Base-by-base conservation (phyloP, 2,329 filamentous ascomycete species). In the Lecanoromycetidae sp. region DNA sequence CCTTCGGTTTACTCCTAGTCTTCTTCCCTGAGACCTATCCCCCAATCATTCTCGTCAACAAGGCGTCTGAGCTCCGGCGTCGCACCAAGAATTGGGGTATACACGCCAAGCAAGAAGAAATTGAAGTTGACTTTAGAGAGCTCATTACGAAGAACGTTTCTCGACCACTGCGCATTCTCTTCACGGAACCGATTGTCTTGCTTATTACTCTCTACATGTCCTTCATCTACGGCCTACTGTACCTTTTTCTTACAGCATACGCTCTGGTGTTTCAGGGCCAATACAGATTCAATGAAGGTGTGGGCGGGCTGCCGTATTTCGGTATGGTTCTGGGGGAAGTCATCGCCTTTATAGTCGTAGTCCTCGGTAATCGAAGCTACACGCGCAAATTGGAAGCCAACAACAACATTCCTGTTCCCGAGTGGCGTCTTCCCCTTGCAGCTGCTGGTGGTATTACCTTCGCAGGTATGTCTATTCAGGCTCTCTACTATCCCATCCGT, bases 351-450 rank as follows among this genome's bases (percentile, higher is more conserved):
- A 29, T 45, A 12, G 45, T 63, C 36, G 62, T 65, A 38, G 47
- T 19, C 34, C 22, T 29, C 55, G 49, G 23, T 55, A 54, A 37
- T 51, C 54, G n/a, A n/a, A 8, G 54, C 75, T 0, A 78, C 57
- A 69, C 67, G 0, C 74, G 75, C 0, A 71, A 73, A n/a, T 66
- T 82, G 2, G 57, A 57, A 15, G 53, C 54, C 15, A 67, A 69
- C 53, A 61, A 64, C 42, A n/a, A n/a, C n/a, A 51, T 44, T 17
- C 47, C 53, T 7, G 42, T 57, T 1, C 68, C 69, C 2, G 70
- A 72, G 54, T 63, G 66, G 51, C 62, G 68, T 39, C 59, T 73
- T 2, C 57, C 65, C 4, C 64, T 66, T 3, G 67, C 70, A 64
- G 66, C 71, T 36, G 43, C 68, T 10, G 66, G 64, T 19, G 65